A percentile compares a stretch with the other conserved stretches of the same genome.
Conservation (phyloP, 768 basidiomycete species). For the Termitomyces sp. region DNA sequence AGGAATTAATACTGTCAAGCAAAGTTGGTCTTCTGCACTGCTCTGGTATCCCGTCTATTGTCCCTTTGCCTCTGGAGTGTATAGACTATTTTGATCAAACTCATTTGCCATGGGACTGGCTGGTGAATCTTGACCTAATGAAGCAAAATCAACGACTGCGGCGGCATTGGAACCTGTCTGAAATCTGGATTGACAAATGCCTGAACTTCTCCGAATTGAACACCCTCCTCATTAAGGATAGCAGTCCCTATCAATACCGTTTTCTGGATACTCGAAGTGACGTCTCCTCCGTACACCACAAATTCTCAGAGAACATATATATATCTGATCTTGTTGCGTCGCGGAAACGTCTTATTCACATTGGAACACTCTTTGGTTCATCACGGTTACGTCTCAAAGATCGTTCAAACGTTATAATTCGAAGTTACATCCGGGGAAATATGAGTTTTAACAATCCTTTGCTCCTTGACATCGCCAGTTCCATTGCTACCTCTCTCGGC, state of each 20-base stretch:
- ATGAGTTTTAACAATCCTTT: constrained; percentile 55
- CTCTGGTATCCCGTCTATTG: constrained; percentile 23
- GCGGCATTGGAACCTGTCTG: constrained; percentile 44
- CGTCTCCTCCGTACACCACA: constrained; percentile 21
- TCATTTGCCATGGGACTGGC: constrained; percentile 62
- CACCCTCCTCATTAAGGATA: constrained; percentile 45
- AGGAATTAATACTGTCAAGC: constrained; percentile 38
- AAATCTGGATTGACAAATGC: constrained; percentile 37
- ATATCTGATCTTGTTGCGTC: constrained; percentile 35
- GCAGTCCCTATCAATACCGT: constrained; percentile 54
- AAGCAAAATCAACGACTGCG: constrained; percentile 34
- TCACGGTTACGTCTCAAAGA: constrained; percentile 53
- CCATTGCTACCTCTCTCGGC: constrained; percentile 38
- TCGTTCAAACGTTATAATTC: constrained; percentile 32
- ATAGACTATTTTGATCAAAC: constrained; percentile 56
- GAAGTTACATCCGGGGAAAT: constrained; percentile 39
- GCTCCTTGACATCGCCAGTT: constrained; percentile 36
- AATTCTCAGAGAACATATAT: constrained; percentile 37
- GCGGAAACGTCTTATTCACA: constrained; percentile 49
- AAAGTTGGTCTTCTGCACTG: constrained; percentile 54
- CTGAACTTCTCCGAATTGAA: constrained; percentile 34
- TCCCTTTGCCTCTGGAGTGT: constrained; percentile 50
- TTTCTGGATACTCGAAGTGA: constrained; percentile 43
- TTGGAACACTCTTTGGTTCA: constrained; percentile 77
- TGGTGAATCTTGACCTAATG: constrained; percentile 48